Percentiles rank a stretch among this genome's conserved stretches.
Evolutionary conservation across 371 early-diverging fungal species (phyloP).

Genomic region (Sanchytrium tribonematis): DNA sequence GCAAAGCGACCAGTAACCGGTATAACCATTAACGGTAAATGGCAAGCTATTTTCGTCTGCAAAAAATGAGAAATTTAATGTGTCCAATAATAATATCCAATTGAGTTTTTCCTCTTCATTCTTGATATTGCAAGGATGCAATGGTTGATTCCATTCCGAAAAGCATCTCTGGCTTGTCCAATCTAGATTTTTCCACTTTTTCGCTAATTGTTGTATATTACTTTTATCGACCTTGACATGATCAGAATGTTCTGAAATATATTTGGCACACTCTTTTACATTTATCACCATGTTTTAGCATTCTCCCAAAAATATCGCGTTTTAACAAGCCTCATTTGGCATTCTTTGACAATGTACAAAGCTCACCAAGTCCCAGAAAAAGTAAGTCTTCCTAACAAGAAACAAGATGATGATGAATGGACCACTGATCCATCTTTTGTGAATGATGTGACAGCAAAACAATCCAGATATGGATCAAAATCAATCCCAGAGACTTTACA

Average conservation of each 20-base stretch:
- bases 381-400: too few relatives aligned
- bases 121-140: background rate
- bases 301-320: too few relatives aligned
- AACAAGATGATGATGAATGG: too few relatives aligned
- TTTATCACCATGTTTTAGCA: too few relatives aligned
- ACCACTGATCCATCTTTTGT: too few relatives aligned
- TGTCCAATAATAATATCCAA: conserved; percentile 43
- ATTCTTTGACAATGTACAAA: too few relatives aligned
- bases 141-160: background rate
- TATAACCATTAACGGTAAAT: conserved; percentile 35
- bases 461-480: too few relatives aligned
- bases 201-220: background rate
- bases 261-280: background rate
- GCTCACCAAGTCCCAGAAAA: too few relatives aligned
- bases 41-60: conserved; percentile 23
- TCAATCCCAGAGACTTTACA: too few relatives aligned
- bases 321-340: too few relatives aligned
- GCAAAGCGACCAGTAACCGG: conserved; percentile 60
- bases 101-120: background rate
- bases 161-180: background rate
- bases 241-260: background rate
- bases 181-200: background rate
- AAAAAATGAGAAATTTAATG: conserved; percentile 75
- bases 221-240: background rate
- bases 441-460: too few relatives aligned